phyloP scores from a whole-genome alignment of 805 yeast genomes.

The Danielozyma ontarioensis region DNA sequence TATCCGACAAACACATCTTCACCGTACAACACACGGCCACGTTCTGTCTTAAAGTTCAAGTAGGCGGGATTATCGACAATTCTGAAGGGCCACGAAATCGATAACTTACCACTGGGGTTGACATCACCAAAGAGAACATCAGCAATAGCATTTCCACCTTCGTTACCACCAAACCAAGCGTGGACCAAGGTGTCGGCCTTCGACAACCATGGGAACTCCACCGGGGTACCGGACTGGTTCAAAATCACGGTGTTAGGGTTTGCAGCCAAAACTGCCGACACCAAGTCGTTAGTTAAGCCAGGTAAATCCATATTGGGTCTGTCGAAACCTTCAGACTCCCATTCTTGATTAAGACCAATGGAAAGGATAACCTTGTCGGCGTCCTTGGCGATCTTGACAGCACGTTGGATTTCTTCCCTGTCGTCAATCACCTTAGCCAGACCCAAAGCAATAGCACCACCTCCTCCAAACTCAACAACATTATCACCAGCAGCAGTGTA shows the following conservation, averaged over 20 bases:
- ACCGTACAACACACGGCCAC: slow-evolving; percentile 29
- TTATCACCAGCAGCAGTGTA: slow-evolving; percentile 5
- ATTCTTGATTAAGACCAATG: slow-evolving; percentile 23
- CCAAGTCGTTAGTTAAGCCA: slow-evolving; percentile 20
- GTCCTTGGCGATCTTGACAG: slow-evolving; percentile 18
- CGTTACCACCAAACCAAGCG: slow-evolving; percentile 35
- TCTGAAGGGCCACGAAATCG: slow-evolving; percentile 19
- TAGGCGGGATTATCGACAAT: slow-evolving; percentile 23
- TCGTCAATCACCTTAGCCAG: slow-evolving; percentile 16
- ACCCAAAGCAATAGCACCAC: slow-evolving; percentile 21
- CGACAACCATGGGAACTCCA: slow-evolving; percentile 25
- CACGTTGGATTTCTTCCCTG: slow-evolving; percentile 19
- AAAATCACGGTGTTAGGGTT: slow-evolving; percentile 27
- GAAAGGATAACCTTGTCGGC: slow-evolving; percentile 25
- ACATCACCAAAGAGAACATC: slow-evolving; percentile 28
- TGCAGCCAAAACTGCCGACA: slow-evolving; percentile 19
- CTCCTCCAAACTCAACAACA: slow-evolving; percentile 15
- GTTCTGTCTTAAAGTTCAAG: slow-evolving; percentile 22
- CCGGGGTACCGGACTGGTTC: slow-evolving; percentile 31
- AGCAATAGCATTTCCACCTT: slow-evolving; percentile 27
- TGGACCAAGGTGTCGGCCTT: slow-evolving; percentile 21
- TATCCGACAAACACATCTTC: slow-evolving; percentile 30
- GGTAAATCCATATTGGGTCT: slow-evolving; percentile 24
- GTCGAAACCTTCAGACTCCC: slow-evolving; percentile 29
- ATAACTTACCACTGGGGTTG: slow-evolving; percentile 26